A percentile compares a stretch with the other conserved stretches of the same genome.
These are phyloP conservation scores for Lactarius indigo DNA, from an alignment of 768 basidiomycete species.

Conservation along the genomic window DNA sequence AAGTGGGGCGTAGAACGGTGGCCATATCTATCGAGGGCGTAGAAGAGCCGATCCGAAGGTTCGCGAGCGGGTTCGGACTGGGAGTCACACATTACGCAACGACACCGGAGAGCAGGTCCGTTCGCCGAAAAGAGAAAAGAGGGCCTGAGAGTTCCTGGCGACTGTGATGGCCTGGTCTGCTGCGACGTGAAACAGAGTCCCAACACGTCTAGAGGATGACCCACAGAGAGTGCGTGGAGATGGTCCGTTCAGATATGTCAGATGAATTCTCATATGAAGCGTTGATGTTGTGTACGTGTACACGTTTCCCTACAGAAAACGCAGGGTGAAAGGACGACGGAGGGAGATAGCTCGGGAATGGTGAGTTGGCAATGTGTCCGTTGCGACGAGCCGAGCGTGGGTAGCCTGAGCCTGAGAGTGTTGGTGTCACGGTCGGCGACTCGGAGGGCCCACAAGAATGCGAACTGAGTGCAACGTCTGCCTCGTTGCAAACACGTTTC, in stretches of 20 bases:
- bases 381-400: neutral
- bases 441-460: too few relatives aligned
- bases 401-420: neutral
- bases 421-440: too few relatives aligned
- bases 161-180: neutral
- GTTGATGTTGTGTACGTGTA: neutral
- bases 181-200: neutral
- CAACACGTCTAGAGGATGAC: conserved; percentile 2
- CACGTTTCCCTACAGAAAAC: neutral
- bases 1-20: conserved; percentile 11
- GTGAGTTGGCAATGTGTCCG: neutral
- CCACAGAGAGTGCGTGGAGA: neutral
- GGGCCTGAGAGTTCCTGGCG: neutral
- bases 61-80: conserved; percentile 2
- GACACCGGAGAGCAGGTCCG: conserved; percentile 13
- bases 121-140: neutral
- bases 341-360: neutral
- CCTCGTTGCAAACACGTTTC: conserved; percentile 23
- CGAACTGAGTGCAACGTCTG: neutral
- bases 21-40: conserved; percentile 5
- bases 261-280: conserved; percentile 8
- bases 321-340: neutral
- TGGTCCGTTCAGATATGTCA: neutral
- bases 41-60: conserved; percentile 12
- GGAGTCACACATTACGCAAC: neutral